Evolutionary conservation across 495 filamentous ascomycete genomes (phyloP), one percentile per base, ranked within the genome.

Genomic region (Letharia columbiana): DNA sequence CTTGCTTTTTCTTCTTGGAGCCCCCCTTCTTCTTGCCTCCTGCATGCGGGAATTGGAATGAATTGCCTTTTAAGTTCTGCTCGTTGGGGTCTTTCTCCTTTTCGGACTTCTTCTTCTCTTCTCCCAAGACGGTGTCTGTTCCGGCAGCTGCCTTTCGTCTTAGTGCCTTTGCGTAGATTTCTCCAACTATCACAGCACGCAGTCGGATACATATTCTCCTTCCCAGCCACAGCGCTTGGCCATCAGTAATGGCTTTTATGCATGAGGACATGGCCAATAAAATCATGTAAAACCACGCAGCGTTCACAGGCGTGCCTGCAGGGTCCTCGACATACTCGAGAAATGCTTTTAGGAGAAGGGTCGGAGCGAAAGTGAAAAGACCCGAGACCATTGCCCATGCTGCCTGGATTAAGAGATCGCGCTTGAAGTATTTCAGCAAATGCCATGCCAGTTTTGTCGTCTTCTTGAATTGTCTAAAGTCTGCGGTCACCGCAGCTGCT

Each of bases 91-190:
- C 47, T 35, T 74, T 77, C 71, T 76, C 64, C 37, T 69, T 60
- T 8, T 69, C 70, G 37, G 74, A 73, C 61, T 78, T 81, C 37
- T 81, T 77, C 41, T 81, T 77, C 69, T 74, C 76, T 64, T 73
- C 73, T 13, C 89, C 89, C 23, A 92, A 79, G 20, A 83, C 78
- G 13, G 84, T 83, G 66, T 94, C 91, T 13, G 82, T 78, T 40
- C 87, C 87, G 12, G 92, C 86, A 54, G 91, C 87, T 40, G 90
- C 93, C 75, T 94, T 96, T 54, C 95, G 86, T 67, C 92, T 84
- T n/a, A 99, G 81, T 6, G 95, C 91, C 76, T 99, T 99, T 47
- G 93, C 89, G 73, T 98, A 99, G 49, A 99, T 92, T 73, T 99
- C 95, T 58, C 95, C 95, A 71, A 99, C 90, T 52, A 99, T 91